These are phyloP conservation scores for Pyracantha coccinea DNA, from an alignment of 331 rosid species.

Conservation along the genomic window DNA sequence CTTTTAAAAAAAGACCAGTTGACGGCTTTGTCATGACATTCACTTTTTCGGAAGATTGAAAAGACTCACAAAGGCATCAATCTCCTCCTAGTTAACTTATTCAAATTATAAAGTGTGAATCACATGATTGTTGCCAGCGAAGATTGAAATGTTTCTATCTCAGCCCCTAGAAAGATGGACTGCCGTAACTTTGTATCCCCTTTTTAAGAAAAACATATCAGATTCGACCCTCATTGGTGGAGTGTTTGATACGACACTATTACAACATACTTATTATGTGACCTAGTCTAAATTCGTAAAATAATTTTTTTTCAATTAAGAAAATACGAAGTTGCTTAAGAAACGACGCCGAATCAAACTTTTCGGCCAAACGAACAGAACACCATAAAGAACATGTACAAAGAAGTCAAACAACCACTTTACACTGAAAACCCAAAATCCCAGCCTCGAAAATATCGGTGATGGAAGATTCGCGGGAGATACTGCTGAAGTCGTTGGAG, in stretches of 20 bases:
- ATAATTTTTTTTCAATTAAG: too few species aligned
- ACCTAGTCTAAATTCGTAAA: too few species aligned
- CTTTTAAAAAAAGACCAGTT: too few species aligned
- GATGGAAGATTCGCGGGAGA: slow-evolving; percentile 35
- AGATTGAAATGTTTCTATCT: fast-evolving
- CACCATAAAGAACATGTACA: background rate
- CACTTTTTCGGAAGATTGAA: too few species aligned
- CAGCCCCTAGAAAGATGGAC: fast-evolving
- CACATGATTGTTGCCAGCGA: fast-evolving
- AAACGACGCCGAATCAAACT: background rate
- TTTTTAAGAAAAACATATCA: too few species aligned
- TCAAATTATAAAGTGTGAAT: too few species aligned
- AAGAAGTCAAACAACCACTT: background rate
- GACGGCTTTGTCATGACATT: fast-evolving
- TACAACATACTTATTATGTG: too few species aligned
- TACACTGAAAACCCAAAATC: background rate
- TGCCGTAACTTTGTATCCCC: fast-evolving
- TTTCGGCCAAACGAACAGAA: background rate
- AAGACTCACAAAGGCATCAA: too few species aligned
- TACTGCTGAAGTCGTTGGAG: slow-evolving; percentile 31
- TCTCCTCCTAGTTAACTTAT: too few species aligned
- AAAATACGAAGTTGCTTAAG: background rate
- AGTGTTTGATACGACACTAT: too few species aligned
- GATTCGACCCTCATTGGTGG: too few species aligned
- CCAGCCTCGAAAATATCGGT: background rate